Percentiles rank a stretch among this genome's conserved stretches.
Evolutionary conservation across 192 early-diverging fungal species (phyloP).

Genomic region (Backusella morwellensis): DNA sequence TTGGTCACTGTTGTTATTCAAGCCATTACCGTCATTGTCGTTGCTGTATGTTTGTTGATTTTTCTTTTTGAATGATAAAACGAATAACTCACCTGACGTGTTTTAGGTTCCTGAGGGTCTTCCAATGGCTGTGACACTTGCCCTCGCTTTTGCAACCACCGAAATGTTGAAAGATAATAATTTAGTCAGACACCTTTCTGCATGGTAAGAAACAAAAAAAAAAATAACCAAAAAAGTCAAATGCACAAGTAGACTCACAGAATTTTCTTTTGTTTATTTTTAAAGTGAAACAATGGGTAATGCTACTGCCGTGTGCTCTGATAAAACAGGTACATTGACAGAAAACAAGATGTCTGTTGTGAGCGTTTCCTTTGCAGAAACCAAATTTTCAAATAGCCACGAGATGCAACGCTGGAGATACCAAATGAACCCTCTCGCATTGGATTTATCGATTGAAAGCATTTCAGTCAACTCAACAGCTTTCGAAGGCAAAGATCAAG

Average conservation of each 20-base stretch:
- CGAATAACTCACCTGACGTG: constrained; percentile 3
- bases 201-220: constrained; percentile 31
- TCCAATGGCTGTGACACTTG: constrained; percentile 85
- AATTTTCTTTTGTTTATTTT: neutral
- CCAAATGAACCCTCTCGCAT: neutral
- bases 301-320: constrained; percentile 79
- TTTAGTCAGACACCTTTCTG: constrained; percentile 77
- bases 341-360: constrained; percentile 82
- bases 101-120: constrained; percentile 69
- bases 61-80: neutral
- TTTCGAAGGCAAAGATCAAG: constrained; percentile 66
- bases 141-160: constrained; percentile 80
- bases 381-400: neutral
- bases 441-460: constrained; percentile 44
- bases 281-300: constrained; percentile 81
- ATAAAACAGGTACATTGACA: constrained; percentile 90
- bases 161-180: constrained; percentile 84
- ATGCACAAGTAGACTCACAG: neutral
- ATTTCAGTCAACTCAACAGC: constrained; percentile 78
- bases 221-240: constrained; percentile 3
- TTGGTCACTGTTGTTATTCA: constrained; percentile 74
- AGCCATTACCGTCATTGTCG: constrained; percentile 80
- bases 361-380: constrained; percentile 11
- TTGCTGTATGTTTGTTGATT: constrained; percentile 46
- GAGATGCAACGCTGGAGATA: constrained; percentile 4